Base-by-base conservation (phyloP, 164 flowering plant species). In the Umbilicus rupestris region DNA sequence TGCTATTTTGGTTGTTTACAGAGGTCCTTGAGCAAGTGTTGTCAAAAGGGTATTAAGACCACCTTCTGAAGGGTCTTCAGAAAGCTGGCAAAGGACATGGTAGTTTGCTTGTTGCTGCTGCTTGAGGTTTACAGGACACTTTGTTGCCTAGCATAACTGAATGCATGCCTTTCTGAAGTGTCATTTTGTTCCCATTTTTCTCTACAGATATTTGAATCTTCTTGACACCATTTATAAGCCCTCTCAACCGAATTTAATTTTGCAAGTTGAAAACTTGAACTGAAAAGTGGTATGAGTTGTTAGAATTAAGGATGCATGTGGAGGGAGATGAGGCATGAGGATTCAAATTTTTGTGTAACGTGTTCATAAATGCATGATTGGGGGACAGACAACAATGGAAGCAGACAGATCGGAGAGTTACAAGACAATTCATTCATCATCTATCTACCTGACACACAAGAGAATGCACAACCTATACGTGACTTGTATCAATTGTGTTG, bases 401-500 rank as follows among this genome's bases (percentile, higher is more conserved):
- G 57, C 57, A 50, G 57, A 50, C 57, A 50, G 57, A 50, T 50
- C 22, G 57, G 57, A 50, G 57, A 50, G 57, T 50, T 50, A 50
- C 57, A 50, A 20, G 57, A 50, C 57, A 50, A 50, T 50, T 41
- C 24, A 47, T 47, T 47, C 5, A 47, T 47, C 52, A 16, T 46
- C 20, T 1, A 45, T 45, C 49, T 22, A 50, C 57, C 57, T 50
- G 57, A 50, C 57, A 50, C 14, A 22, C 57, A 0, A 20, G 57
- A 50, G 26, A 22, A 22, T 50, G 57, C 57, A 50, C 57, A 50
- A 50, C 12, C 57, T 50, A 26, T 50, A 1, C 57, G 57, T 50
- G 57, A 50, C 57, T 50, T 50, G 28, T 50, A 50, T 50, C 57
- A 50, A 50, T 50, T 50, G 28, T 22, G 57, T 26, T 50, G 14